phyloP scores from a whole-genome alignment of 805 yeast genomes.

The Candida coleopterorum region DNA sequence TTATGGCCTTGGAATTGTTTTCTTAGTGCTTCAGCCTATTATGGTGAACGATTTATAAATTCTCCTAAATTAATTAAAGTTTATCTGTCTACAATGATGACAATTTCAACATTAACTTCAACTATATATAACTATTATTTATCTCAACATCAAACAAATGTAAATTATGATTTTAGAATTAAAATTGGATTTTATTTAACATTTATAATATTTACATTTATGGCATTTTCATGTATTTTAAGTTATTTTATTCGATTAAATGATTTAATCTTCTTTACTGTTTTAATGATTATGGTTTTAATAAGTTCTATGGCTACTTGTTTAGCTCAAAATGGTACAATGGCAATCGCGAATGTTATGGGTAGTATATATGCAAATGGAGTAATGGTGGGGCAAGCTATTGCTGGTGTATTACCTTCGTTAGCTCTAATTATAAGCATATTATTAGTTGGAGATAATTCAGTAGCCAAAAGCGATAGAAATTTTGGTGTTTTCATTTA shows the following conservation, averaged over 20 bases:
- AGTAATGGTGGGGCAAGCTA: conserved; percentile 90
- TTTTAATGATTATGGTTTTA: conserved; percentile 60
- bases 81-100: conserved; percentile 85
- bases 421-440: conserved; percentile 58
- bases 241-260: conserved; percentile 29
- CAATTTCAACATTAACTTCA: conserved; percentile 69
- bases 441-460: conserved; percentile 33
- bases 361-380: conserved; percentile 82
- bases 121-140: conserved; percentile 55
- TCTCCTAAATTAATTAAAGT: conserved; percentile 48
- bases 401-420: conserved; percentile 91
- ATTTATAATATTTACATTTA: conserved; percentile 48
- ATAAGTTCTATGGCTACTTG: conserved; percentile 73
- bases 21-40: conserved; percentile 79
- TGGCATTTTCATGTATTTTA: conserved; percentile 49
- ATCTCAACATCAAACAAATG: conserved; percentile 61
- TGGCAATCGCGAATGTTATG: conserved; percentile 77
- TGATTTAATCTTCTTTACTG: conserved; percentile 41
- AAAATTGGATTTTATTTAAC: conserved; percentile 57
- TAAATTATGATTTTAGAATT: conserved; percentile 54
- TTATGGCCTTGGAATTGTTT: conserved; percentile 98
- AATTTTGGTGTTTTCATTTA: conserved; percentile 41
- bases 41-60: conserved; percentile 53
- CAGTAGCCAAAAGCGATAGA: conserved; percentile 22
- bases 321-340: conserved; percentile 80